phyloP scores from a whole-genome alignment of 208 protist species.

The Spongospora subterranea region DNA sequence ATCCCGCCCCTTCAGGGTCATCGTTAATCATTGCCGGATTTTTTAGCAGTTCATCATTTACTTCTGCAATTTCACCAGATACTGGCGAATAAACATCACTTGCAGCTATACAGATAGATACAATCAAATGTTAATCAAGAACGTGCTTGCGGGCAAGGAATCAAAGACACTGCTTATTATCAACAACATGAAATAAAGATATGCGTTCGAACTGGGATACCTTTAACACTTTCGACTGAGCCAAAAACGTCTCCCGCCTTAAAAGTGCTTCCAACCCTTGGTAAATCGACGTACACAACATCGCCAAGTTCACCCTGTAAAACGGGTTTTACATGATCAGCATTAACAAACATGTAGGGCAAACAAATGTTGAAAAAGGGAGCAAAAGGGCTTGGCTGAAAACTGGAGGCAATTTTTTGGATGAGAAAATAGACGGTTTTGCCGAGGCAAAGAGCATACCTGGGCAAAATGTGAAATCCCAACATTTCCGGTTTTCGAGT shows the following conservation, averaged over 20 bases:
- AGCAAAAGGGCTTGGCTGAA: too few relatives aligned
- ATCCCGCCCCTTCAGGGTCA: slow-evolving; percentile 26
- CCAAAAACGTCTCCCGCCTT: slow-evolving; percentile 1
- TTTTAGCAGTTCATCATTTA: background rate
- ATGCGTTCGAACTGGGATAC: background rate
- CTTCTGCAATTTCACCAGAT: slow-evolving; percentile 25
- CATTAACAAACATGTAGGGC: background rate
- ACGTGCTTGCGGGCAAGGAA: too few relatives aligned
- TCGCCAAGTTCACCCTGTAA: slow-evolving; percentile 13
- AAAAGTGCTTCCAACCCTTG: background rate
- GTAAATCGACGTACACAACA: slow-evolving; percentile 37
- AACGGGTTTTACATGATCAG: background rate
- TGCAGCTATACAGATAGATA: slow-evolving; percentile 17
- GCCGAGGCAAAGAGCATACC: background rate
- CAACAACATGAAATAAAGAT: slow-evolving; percentile 30
- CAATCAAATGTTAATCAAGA: too few relatives aligned
- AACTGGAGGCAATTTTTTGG: too few relatives aligned
- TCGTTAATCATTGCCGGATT: slow-evolving; percentile 46
- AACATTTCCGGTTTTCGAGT: background rate
- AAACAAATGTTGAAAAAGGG: too few relatives aligned
- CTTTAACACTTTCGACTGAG: slow-evolving; percentile 50
- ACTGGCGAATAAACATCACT: slow-evolving; percentile 26
- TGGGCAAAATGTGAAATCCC: slow-evolving; percentile 44
- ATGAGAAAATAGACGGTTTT: background rate
- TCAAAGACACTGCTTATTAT: background rate